Evolutionary conservation across 495 filamentous ascomycete species (phyloP).

Genomic region (Neurospora sp.): DNA sequence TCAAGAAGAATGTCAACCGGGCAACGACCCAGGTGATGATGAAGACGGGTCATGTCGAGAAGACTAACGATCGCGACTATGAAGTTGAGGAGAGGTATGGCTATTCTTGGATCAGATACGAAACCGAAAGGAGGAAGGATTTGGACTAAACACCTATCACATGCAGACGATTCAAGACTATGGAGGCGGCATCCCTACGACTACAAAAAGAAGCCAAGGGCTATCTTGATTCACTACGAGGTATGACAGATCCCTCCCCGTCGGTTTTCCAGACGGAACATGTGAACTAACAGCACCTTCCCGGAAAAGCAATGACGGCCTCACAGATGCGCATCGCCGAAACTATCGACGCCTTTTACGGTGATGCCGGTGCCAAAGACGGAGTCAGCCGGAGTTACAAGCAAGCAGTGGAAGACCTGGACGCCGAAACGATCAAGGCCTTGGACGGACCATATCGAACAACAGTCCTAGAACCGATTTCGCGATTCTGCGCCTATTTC

Average conservation of each 20-base stretch:
- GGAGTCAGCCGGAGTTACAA: constrained; percentile 95
- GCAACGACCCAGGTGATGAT: constrained; percentile 99
- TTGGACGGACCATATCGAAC: constrained; percentile 93
- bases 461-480: constrained; percentile 91
- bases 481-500: constrained; percentile 94
- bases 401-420: constrained; percentile 92
- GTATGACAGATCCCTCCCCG: constrained; percentile 30
- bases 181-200: constrained; percentile 85
- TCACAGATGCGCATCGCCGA: constrained; percentile 99
- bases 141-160: neutral
- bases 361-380: constrained; percentile 86
- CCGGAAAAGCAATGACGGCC: constrained; percentile 77
- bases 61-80: constrained; percentile 96
- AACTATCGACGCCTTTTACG: constrained; percentile 98
- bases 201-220: constrained; percentile 97
- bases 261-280: neutral
- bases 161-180: constrained; percentile 77
- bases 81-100: constrained; percentile 88
- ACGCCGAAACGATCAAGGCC: constrained; percentile 96
- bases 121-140: neutral
- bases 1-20: constrained; percentile 98
- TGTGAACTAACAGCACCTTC: neutral
- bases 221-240: constrained; percentile 88
- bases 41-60: constrained; percentile 98
- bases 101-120: neutral